Percentiles rank a stretch among this genome's conserved stretches.
Evolutionary conservation across 495 filamentous ascomycete genomes (phyloP).

Genomic region (Penicillium maclennaniae): DNA sequence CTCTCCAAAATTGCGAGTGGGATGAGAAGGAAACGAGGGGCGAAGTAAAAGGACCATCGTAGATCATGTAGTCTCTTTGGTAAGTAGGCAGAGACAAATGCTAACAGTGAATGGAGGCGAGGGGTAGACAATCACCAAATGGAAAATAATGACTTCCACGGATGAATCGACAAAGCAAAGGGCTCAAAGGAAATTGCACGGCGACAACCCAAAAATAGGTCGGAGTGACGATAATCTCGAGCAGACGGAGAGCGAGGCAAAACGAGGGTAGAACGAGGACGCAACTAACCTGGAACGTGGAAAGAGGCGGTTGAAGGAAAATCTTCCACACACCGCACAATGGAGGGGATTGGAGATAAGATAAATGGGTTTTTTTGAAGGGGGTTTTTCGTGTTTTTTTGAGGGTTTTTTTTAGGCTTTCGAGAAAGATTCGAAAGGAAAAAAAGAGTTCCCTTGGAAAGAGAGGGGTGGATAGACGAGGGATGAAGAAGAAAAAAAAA

Average conservation of each 20-base stretch:
- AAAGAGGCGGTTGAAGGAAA: slow-evolving; percentile 28
- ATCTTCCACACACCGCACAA: slow-evolving; percentile 43
- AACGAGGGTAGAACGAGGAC: slow-evolving; percentile 1
- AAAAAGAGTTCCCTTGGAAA: slow-evolving; percentile 31
- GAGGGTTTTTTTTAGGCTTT: slow-evolving; percentile 45
- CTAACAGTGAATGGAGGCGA: slow-evolving; percentile 3
- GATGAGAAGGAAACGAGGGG: slow-evolving; percentile 2
- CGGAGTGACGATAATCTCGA: not conserved
- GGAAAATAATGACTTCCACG: slow-evolving; percentile 10
- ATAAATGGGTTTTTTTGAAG: slow-evolving; percentile 23
- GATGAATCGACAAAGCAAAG: slow-evolving; percentile 18
- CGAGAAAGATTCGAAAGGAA: slow-evolving; percentile 39
- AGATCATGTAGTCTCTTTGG: slow-evolving; percentile 14
- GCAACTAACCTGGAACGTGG: slow-evolving; percentile 25
- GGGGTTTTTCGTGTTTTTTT: slow-evolving; percentile 39
- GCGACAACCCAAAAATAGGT: not conserved
- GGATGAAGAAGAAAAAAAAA: slow-evolving; percentile 33
- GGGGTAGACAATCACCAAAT: slow-evolving; percentile 5
- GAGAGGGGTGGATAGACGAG: slow-evolving; percentile 39
- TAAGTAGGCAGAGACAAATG: not conserved
- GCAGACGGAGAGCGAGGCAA: not conserved
- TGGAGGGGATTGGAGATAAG: slow-evolving; percentile 34
- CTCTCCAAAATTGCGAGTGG: slow-evolving; percentile 2
- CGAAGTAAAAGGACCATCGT: too few species aligned
- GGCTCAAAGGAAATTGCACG: slow-evolving; percentile 13